These are phyloP conservation scores for Neocucurbitaria cava DNA, from an alignment of 2,329 filamentous ascomycete species.

Conservation along the genomic window DNA sequence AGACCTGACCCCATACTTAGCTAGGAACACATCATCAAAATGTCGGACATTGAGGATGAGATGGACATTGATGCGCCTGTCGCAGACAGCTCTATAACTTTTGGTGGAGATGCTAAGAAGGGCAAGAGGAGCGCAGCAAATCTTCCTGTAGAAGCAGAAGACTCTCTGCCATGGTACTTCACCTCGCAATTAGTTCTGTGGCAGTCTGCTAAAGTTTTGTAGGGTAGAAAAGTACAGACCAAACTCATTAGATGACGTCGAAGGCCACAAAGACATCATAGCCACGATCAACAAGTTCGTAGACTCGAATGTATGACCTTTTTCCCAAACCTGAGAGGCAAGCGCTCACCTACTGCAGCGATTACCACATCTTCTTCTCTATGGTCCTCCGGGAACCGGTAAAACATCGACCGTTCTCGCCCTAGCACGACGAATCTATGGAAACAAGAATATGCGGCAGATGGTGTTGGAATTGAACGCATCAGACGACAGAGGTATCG, in stretches of 20 bases:
- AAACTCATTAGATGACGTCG: conserved; percentile 86
- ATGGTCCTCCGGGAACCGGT: conserved; percentile 93
- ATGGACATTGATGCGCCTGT: conserved; percentile 71
- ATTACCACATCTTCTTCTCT: conserved; percentile 93
- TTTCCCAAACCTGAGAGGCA: fast-evolving
- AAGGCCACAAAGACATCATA: conserved; percentile 95
- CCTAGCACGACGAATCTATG: conserved; percentile 91
- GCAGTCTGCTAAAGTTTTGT: conserved; percentile 7
- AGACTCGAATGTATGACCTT: conserved; percentile 73
- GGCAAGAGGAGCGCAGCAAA: conserved; percentile 94
- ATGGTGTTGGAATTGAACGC: conserved; percentile 99
- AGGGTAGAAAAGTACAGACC: conserved; percentile 98
- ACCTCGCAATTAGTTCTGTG: fast-evolving
- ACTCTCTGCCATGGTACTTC: conserved; percentile 85
- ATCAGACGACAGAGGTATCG: conserved; percentile 95
- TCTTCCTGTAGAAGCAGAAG: conserved; percentile 90
- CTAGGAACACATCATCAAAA: conserved; percentile 32
- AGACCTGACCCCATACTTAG: not conserved
- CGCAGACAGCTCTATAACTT: conserved; percentile 63
- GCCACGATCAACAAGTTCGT: conserved; percentile 98
- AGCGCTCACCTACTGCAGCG: conserved; percentile 56
- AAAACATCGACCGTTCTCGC: conserved; percentile 98
- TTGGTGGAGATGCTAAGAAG: conserved; percentile 80
- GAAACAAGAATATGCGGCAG: conserved; percentile 88
- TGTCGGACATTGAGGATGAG: conserved; percentile 67